Conservation (phyloP, 2,329 filamentous ascomycete species). For the Aaosphaeria arxii region DNA sequence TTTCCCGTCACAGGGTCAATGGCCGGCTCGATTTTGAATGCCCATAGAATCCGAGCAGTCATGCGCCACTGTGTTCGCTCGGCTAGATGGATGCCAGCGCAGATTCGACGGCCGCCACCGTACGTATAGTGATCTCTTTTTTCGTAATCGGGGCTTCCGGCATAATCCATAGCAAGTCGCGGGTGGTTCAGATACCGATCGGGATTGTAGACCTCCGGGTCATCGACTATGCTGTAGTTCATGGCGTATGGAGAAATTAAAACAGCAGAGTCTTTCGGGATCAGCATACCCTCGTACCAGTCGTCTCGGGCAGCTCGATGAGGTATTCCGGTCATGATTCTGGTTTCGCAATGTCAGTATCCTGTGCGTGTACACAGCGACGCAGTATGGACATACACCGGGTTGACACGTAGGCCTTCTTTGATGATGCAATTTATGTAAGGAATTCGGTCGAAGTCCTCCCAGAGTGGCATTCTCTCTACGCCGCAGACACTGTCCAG, state of each 20-base stretch:
- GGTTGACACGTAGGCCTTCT: slow-evolving; percentile 13
- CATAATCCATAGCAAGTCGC: slow-evolving; percentile 29
- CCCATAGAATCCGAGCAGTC: slow-evolving; percentile 54
- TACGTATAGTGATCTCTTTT: slow-evolving; percentile 25
- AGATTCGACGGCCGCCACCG: slow-evolving; percentile 41
- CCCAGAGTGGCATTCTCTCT: slow-evolving; percentile 9
- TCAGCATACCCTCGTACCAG: slow-evolving; percentile 14
- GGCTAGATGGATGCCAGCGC: slow-evolving; percentile 55
- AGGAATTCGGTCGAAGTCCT: slow-evolving; percentile 8
- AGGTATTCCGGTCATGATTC: slow-evolving; percentile 4
- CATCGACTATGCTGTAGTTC: slow-evolving; percentile 7
- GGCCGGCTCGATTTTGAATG: slow-evolving; percentile 46
- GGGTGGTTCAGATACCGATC: slow-evolving; percentile 24
- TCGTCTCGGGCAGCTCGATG: slow-evolving; percentile 9
- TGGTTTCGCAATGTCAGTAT: not conserved
- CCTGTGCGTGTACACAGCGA: not conserved
- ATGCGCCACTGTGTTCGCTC: slow-evolving; percentile 58
- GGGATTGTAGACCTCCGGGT: slow-evolving; percentile 27
- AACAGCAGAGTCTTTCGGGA: slow-evolving; percentile 16
- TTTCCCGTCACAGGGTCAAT: slow-evolving; percentile 37
- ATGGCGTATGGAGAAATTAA: slow-evolving; percentile 17
- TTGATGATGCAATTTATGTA: slow-evolving; percentile 22
- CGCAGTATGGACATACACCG: slow-evolving; percentile 6
- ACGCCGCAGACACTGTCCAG: slow-evolving; percentile 13
- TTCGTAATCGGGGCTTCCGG: slow-evolving; percentile 24